Evolutionary conservation across 495 filamentous ascomycete genomes (phyloP).

Genomic region (Xylaria curta): DNA sequence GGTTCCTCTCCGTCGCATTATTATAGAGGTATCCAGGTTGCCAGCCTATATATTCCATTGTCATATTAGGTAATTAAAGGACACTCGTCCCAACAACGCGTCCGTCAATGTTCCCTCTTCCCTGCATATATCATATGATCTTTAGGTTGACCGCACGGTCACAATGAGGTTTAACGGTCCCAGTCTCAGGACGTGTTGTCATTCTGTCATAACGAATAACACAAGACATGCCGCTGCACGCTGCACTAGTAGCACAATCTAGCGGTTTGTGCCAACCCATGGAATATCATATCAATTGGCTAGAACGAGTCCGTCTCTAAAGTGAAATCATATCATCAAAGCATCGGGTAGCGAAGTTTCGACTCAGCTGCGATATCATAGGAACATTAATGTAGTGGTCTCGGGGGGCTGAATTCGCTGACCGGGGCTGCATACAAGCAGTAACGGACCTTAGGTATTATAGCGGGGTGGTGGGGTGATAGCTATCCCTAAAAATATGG

Average conservation of each 20-base stretch:
- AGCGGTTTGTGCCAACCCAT: background rate
- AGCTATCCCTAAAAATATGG: background rate
- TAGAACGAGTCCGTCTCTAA: background rate
- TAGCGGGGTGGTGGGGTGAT: constrained; percentile 15
- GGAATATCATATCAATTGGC: background rate
- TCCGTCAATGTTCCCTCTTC: background rate
- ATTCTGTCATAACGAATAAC: background rate
- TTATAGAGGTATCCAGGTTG: background rate
- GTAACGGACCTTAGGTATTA: background rate
- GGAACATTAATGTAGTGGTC: background rate
- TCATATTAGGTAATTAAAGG: background rate
- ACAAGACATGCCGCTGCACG: background rate
- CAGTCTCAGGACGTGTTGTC: background rate
- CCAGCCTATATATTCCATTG: background rate
- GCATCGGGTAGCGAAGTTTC: constrained; percentile 6
- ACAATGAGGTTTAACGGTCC: background rate
- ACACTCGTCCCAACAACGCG: background rate
- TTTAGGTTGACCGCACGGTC: background rate
- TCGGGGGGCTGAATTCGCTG: constrained; percentile 1
- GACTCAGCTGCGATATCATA: constrained; percentile 7
- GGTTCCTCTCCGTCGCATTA: background rate
- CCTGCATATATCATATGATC: constrained; percentile 6
- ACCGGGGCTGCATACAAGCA: background rate
- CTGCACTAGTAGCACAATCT: background rate
- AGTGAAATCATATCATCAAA: background rate